These are phyloP conservation scores for Leersia perrieri DNA, from an alignment of 176 grass and related monocot genomes.

Conservation along the genomic window DNA sequence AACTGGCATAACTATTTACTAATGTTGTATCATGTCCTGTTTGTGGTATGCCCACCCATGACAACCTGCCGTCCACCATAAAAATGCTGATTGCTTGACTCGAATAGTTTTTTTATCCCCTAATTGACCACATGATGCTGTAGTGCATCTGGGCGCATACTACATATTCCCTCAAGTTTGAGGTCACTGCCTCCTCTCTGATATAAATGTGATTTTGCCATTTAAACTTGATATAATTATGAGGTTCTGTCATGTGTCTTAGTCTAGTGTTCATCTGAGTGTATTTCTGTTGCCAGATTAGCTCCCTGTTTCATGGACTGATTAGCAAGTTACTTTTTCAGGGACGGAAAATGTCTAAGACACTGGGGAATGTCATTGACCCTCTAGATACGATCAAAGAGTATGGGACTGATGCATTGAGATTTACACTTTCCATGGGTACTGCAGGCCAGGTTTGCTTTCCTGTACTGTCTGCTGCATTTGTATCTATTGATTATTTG, in stretches of 20 bases:
- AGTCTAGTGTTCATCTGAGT: neutral
- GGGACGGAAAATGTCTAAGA: conserved; percentile 98
- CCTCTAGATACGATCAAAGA: conserved; percentile 95
- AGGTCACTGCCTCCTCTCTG: neutral
- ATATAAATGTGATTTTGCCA: neutral
- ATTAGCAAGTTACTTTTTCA: conserved; percentile 36
- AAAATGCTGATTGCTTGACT: neutral
- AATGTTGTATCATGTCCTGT: neutral
- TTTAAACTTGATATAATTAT: conserved; percentile 19
- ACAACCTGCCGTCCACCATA: neutral
- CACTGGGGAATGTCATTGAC: conserved; percentile 96
- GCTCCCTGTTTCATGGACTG: conserved; percentile 6
- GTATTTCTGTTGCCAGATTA: conserved; percentile 8
- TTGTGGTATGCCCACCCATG: conserved; percentile 3
- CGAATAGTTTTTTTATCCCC: no score
- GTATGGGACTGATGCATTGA: conserved; percentile 93
- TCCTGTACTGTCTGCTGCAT: conserved; percentile 8
- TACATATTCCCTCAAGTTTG: conserved; percentile 21
- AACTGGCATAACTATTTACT: neutral
- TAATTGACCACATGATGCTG: neutral
- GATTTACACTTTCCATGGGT: conserved; percentile 94
- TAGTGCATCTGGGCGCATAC: neutral
- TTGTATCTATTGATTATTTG: conserved; percentile 11
- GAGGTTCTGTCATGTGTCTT: conserved; percentile 2
- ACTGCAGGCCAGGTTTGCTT: conserved; percentile 87